Percentiles rank a stretch among this genome's conserved stretches.
Evolutionary conservation across 495 filamentous ascomycete genomes (phyloP).

Genomic region (Penicillium salamii): DNA sequence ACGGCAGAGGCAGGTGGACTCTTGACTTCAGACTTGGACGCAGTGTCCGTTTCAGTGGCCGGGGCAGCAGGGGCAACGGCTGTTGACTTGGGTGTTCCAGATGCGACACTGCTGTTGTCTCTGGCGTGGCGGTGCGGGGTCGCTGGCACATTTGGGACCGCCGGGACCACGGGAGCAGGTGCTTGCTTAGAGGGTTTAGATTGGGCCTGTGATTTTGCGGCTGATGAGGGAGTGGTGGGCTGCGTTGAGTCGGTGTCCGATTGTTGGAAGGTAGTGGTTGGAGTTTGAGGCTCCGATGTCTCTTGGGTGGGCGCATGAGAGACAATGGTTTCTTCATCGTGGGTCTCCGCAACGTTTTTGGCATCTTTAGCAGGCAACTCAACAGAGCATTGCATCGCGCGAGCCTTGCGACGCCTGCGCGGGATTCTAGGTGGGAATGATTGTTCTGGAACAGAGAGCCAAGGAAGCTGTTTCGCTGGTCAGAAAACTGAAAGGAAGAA

Average conservation of each 20-base stretch:
- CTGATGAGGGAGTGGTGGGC: slow-evolving; percentile 68
- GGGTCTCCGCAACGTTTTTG: slow-evolving; percentile 20
- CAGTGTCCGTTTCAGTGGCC: slow-evolving; percentile 17
- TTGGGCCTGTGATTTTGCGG: slow-evolving; percentile 39
- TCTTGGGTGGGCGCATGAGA: slow-evolving; percentile 31
- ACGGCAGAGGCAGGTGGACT: slow-evolving; percentile 38
- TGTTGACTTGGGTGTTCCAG: slow-evolving; percentile 35
- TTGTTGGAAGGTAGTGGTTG: slow-evolving; percentile 61
- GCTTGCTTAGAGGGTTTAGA: slow-evolving; percentile 44
- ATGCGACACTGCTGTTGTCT: slow-evolving; percentile 34
- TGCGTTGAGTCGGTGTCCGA: slow-evolving; percentile 67
- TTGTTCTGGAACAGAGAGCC: slow-evolving; percentile 69
- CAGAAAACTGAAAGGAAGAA: slow-evolving; percentile 1
- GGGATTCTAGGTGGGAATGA: slow-evolving; percentile 59
- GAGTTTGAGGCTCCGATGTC: slow-evolving; percentile 59
- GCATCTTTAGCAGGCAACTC: slow-evolving; percentile 50
- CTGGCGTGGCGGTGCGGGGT: slow-evolving; percentile 44
- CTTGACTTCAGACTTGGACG: slow-evolving; percentile 30
- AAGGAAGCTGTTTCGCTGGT: slow-evolving; percentile 59
- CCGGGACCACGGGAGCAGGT: slow-evolving; percentile 63
- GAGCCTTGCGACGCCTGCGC: slow-evolving; percentile 39
- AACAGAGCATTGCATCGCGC: slow-evolving; percentile 37
- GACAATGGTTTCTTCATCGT: slow-evolving; percentile 16
- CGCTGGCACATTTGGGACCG: slow-evolving; percentile 54
- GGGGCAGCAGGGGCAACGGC: slow-evolving; percentile 18